Conservation (phyloP, 768 basidiomycete species). For the Clitopilus passeckerianus region DNA sequence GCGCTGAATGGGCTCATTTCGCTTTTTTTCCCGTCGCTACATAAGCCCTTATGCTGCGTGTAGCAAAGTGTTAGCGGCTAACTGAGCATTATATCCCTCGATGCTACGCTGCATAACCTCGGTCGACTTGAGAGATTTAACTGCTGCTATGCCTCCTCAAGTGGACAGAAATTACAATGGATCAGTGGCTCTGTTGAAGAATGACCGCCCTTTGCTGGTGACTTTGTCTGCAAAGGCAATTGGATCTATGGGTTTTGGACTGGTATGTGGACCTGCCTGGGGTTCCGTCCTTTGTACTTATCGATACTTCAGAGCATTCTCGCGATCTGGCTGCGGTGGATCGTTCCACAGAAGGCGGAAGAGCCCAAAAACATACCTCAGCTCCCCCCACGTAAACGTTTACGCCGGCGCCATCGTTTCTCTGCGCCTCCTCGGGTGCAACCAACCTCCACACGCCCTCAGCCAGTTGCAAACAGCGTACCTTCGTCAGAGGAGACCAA, state of each 20-base stretch:
- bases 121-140: not conserved
- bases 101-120: not conserved
- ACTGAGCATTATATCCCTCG: not conserved
- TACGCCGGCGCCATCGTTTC: constrained; percentile 8
- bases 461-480: not conserved
- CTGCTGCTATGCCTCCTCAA: not conserved
- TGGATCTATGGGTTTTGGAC: constrained; percentile 26
- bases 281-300: not conserved
- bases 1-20: not conserved
- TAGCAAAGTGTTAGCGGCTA: not conserved
- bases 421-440: constrained; percentile 1
- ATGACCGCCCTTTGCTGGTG: constrained; percentile 11
- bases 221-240: constrained; percentile 18
- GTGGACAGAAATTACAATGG: not conserved
- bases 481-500: not conserved
- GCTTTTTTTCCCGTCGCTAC: not conserved
- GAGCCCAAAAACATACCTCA: constrained; percentile 3
- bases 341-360: constrained; percentile 18
- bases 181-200: constrained; percentile 1
- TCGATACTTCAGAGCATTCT: constrained; percentile 31
- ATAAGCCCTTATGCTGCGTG: not conserved
- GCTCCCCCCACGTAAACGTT: not conserved
- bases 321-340: constrained; percentile 38
- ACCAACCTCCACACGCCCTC: not conserved
- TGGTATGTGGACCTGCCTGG: constrained; percentile 23